Percentiles rank a stretch among this genome's conserved stretches.
phyloP scores from a whole-genome alignment of 495 filamentous ascomycete genomes.

The Xylaria grammica region DNA sequence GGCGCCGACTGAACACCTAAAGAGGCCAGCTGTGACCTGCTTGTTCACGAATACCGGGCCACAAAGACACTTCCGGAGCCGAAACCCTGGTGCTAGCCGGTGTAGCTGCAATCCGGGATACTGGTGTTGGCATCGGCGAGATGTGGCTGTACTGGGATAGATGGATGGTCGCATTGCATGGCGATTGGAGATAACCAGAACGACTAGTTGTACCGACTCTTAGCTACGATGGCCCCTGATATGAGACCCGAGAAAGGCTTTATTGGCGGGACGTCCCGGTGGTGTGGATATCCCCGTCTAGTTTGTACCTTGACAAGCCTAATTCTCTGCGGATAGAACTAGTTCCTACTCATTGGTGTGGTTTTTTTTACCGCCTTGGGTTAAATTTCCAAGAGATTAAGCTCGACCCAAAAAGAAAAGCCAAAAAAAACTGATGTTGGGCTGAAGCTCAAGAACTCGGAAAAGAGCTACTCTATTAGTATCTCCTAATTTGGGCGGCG shows the following conservation, averaged over 20 bases:
- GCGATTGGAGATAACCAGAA: conserved; percentile 9
- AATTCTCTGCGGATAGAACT: neutral
- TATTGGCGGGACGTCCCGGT: conserved; percentile 26
- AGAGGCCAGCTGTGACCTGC: neutral
- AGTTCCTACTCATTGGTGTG: neutral
- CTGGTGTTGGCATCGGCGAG: conserved; percentile 11
- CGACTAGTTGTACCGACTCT: conserved; percentile 10
- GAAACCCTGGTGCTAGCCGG: neutral
- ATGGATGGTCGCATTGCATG: conserved; percentile 23
- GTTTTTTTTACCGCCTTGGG: neutral
- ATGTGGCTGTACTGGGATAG: neutral
- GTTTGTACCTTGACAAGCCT: conserved; percentile 16
- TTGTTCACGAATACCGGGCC: neutral
- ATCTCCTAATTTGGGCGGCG: neutral
- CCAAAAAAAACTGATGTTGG: neutral
- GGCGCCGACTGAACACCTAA: neutral
- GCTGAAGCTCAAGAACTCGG: neutral
- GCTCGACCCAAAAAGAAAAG: neutral
- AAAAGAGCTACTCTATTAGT: neutral
- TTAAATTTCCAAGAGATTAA: neutral
- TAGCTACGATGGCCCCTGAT: conserved; percentile 15
- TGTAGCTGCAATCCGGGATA: conserved; percentile 1
- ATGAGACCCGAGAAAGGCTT: conserved; percentile 24
- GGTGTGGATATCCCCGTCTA: conserved; percentile 25
- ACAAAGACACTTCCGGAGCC: neutral